Percentiles rank a stretch among this genome's conserved stretches.
Evolutionary conservation across 148 eudicot genomes (phyloP).

Genomic region (Polygonum maritimum): DNA sequence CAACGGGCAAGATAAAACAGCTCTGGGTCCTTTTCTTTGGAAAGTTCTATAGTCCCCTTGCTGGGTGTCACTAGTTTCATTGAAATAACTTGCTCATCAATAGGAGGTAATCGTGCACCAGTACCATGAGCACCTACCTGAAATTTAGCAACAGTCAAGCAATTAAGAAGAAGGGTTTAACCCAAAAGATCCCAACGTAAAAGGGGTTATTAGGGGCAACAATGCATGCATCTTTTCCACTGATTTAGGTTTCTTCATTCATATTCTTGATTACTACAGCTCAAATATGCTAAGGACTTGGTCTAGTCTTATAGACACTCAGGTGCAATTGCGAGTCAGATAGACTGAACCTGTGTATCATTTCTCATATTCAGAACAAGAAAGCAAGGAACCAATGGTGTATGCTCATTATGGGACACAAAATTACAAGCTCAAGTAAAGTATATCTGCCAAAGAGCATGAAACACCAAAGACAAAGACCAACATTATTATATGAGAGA

Average conservation of each 20-base stretch:
- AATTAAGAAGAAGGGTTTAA: not conserved
- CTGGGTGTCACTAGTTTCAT: constrained; percentile 93
- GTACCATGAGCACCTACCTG: constrained; percentile 99
- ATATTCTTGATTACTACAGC: not conserved
- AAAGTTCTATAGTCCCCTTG: constrained; percentile 84
- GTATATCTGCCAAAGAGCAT: not conserved
- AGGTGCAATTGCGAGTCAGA: not conserved
- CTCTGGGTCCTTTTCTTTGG: constrained; percentile 86
- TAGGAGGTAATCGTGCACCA: constrained; percentile 92
- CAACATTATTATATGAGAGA: not conserved
- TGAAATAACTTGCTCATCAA: constrained; percentile 92
- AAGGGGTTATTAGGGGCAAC: not conserved
- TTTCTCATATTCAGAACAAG: not conserved
- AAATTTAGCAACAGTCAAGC: constrained; percentile 7
- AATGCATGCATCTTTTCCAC: not conserved
- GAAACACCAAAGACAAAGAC: not conserved
- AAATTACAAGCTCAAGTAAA: not conserved
- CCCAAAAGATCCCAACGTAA: not conserved
- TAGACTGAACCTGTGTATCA: not conserved
- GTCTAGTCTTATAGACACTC: not conserved
- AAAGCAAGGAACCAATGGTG: not conserved
- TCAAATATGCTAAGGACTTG: not conserved
- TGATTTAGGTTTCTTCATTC: not conserved
- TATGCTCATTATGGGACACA: not conserved
- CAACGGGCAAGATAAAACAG: constrained; percentile 94